These are phyloP conservation scores for Vicia faba DNA, from an alignment of 306 rosid species.

Conservation along the genomic window DNA sequence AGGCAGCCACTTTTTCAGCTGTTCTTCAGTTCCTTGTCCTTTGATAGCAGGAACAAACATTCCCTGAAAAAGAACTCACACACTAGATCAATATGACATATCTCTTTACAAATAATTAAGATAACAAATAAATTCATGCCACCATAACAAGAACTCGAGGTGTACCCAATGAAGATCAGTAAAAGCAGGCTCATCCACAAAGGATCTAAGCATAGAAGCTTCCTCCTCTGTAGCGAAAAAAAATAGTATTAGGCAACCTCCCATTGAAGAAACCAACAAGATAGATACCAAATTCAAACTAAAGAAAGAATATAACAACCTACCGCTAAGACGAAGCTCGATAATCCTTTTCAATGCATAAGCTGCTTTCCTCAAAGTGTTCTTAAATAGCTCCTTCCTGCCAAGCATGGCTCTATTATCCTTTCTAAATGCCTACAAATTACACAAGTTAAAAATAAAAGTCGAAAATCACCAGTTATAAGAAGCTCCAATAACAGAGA, in stretches of 20 bases:
- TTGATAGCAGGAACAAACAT: conserved; percentile 91
- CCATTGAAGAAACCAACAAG: conserved; percentile 19
- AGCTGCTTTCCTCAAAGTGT: conserved; percentile 78
- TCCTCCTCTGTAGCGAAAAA: conserved; percentile 71
- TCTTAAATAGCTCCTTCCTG: conserved; percentile 86
- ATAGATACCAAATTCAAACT: no score
- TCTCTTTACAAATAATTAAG: conserved; percentile 5
- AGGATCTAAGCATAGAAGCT: conserved; percentile 70
- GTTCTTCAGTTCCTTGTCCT: conserved; percentile 95
- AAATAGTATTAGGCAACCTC: background rate
- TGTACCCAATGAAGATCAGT: conserved; percentile 98
- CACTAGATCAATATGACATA: background rate
- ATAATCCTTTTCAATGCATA: conserved; percentile 83
- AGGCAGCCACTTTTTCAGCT: conserved; percentile 86
- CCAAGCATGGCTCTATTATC: conserved; percentile 68
- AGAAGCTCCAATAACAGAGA: no score
- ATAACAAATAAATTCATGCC: conserved; percentile 6
- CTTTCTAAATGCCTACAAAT: conserved; percentile 70
- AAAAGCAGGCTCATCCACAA: conserved; percentile 81
- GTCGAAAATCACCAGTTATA: no score
- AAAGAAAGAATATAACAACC: conserved; percentile 4
- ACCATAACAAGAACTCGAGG: conserved; percentile 30
- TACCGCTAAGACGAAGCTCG: conserved; percentile 89
- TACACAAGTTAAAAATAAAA: no score
- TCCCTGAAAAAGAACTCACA: conserved; percentile 54